Base-by-base conservation (phyloP, 805 yeast genomes). In the Cyberlindnera euphorbiae region DNA sequence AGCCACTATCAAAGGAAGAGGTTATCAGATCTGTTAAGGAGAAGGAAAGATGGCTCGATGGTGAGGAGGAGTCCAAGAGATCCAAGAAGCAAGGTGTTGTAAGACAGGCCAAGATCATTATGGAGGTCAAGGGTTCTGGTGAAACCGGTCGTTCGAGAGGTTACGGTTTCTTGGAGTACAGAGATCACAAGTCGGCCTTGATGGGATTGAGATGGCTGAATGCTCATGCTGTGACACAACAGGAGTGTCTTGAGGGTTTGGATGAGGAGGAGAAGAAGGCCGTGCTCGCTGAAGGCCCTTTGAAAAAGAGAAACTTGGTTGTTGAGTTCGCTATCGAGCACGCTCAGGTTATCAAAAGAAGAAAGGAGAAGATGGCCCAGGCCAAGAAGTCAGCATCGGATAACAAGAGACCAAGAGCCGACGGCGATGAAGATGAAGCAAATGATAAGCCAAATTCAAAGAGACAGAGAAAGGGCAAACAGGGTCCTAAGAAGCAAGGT, bases 181-280 rank as follows among this genome's bases (percentile, higher is more conserved):
- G 88, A 62, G 95, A 89, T 60, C 98, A 93, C 60, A 83, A 82
- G 60, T 59, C 81, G 45, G 97, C 98, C 1, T 71, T 93, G 47
- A 89, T 88, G 97, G 97, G 95, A 2, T 73, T 93, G 38, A 78
- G 98, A 68, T 93, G 96, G 96, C 71, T 93, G 59, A 93, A 93
- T 59, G 96, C 95, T 7, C 96, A 90, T 56, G 81, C 76, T 53
- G 95, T 93, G 6, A 64, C 85, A 0, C 60, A 60, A 23, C 76
- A 71, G 8, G 97, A 89, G 59, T 73, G 87, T 27, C 41, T 71
- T 15, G 84, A 73, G 45, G 89, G 90, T n/a, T 57, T 82, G 39
- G 63, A 67, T 22, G 87, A 78, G 4, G 87, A 82, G 32, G 89
- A 83, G 52, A 64, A 67, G 57, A 76, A 77, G 49, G 32, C 58